Base-by-base conservation (phyloP, 2,329 filamentous ascomycete genomes). In the Penicillium sp. region DNA sequence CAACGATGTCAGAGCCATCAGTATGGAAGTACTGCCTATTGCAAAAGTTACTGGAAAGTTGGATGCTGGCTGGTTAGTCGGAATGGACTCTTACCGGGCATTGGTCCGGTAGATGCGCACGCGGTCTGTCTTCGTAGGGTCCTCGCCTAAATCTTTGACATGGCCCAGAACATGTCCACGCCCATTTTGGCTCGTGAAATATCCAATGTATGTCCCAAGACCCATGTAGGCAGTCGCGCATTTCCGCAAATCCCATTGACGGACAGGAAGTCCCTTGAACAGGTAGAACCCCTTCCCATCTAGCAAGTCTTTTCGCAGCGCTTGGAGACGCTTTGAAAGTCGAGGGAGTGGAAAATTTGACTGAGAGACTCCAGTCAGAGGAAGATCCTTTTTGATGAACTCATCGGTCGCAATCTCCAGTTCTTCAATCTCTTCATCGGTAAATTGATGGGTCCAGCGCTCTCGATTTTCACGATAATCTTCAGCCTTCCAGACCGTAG, bases 61-160 rank as follows among this genome's bases (percentile, higher is more conserved):
- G 28, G 18, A 4, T 7, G 8, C 7, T 3, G 6, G 3, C 25
- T 5, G 28, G 7, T 12, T 3, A 12, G 13, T 9, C 7, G 24
- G 4, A 2, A n/a, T 1, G 3, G 7, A 8, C 3, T 41, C 37
- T 9, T 67, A 75, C 62, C 81, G 76, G 45, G 87, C 88, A 54
- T 88, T 86, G 1, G 88, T 94, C 56, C 88, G 80, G 73, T 94
- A 94, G 69, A 94, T 94, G 57, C 88, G 83, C 50, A 93, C 87
- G 59, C 83, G 84, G 72, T 93, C 85, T 58, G 88, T 91, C 69
- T 88, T 83, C 4, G 76, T 80, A 36, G 84, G 76, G 66, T 91
- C 87, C 57, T 90, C 88, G 43, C 87, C 86, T 4, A 90, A 77
- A 67, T 93, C 88, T 69, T 93, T 90, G 60, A 93, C 88, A 67